Evolutionary conservation across 805 yeast species (phyloP).

Genomic region (Schwanniomyces sp.): DNA sequence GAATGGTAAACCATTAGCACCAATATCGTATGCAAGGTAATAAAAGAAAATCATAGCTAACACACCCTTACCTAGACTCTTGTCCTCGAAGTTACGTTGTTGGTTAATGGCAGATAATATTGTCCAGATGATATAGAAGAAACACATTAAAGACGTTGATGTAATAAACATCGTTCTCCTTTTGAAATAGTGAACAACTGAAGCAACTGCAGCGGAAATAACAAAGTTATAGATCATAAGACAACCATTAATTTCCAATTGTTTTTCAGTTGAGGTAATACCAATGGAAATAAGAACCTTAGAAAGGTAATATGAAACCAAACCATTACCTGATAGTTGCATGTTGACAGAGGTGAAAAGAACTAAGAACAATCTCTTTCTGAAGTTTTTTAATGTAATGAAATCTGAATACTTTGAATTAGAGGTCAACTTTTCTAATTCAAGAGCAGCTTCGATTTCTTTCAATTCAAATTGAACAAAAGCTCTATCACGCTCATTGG

Average conservation of each 20-base stretch:
- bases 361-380: conserved; percentile 41
- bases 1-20: conserved; percentile 29
- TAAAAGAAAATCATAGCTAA: conserved; percentile 50
- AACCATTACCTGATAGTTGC: conserved; percentile 55
- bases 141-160: conserved; percentile 20
- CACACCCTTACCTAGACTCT: conserved; percentile 44
- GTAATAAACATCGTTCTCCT: conserved; percentile 28
- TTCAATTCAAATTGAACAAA: conserved; percentile 38
- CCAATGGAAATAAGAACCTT: conserved; percentile 55
- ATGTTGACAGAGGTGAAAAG: conserved; percentile 32
- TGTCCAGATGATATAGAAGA: conserved; percentile 15
- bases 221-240: conserved; percentile 48
- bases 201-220: conserved; percentile 20
- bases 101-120: conserved; percentile 46
- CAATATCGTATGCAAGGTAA: conserved; percentile 25
- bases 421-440: conserved; percentile 35
- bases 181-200: conserved; percentile 19
- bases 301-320: conserved; percentile 51
- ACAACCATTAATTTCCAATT: conserved; percentile 52
- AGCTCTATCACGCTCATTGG: conserved; percentile 21
- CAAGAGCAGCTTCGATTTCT: conserved; percentile 40
- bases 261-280: conserved; percentile 44
- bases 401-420: conserved; percentile 38
- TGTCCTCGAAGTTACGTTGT: conserved; percentile 39
- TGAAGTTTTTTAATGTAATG: conserved; percentile 34